phyloP scores from a whole-genome alignment of 768 basidiomycete species.

The Lentinula sp. region DNA sequence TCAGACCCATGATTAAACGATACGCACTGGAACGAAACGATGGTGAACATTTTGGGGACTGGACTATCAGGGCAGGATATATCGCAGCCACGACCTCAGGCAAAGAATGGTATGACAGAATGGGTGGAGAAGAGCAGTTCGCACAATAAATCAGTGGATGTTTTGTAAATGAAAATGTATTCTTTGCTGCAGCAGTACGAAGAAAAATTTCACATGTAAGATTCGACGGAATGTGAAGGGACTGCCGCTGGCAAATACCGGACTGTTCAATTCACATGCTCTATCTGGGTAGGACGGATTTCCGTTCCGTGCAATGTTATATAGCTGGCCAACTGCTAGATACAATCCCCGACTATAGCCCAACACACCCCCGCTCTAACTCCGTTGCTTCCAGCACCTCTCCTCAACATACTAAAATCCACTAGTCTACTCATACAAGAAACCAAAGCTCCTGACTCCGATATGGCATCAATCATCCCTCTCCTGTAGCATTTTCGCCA shows the following conservation, averaged over 20 bases:
- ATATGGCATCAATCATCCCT: too few species aligned
- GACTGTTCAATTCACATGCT: too few species aligned
- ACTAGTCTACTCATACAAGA: too few species aligned
- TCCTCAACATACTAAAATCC: neutral
- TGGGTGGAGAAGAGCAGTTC: conserved; percentile 68
- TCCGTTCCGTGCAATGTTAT: neutral
- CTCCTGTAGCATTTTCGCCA: too few species aligned
- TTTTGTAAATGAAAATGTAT: neutral
- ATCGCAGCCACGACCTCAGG: conserved; percentile 83
- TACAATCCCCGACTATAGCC: neutral
- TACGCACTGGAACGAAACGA: conserved; percentile 84
- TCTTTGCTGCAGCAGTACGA: neutral
- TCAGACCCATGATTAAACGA: conserved; percentile 89
- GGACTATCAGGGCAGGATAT: conserved; percentile 86
- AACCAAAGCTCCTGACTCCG: too few species aligned
- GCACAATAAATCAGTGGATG: conserved; percentile 12
- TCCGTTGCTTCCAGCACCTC: neutral
- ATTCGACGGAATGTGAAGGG: neutral
- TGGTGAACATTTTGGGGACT: conserved; percentile 94
- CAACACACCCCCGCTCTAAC: neutral
- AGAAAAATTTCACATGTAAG: neutral
- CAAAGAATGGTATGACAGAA: conserved; percentile 78
- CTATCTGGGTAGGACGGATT: neutral
- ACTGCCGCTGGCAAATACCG: neutral
- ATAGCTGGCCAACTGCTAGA: neutral